Evolutionary conservation across 805 yeast species (phyloP).

Genomic region (Saccharomycopsis sp.): DNA sequence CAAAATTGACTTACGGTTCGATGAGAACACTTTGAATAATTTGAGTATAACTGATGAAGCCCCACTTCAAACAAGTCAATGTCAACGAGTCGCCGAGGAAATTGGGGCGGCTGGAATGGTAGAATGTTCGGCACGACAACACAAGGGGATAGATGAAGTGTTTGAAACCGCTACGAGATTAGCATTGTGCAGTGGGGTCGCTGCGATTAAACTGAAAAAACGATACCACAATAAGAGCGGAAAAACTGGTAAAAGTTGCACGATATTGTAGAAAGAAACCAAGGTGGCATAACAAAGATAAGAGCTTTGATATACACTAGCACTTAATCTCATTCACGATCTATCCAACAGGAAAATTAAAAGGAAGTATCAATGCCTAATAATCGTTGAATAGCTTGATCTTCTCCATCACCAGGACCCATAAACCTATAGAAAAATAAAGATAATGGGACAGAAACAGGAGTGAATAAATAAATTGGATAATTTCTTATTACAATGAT

Average conservation of each 20-base stretch:
- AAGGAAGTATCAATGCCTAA: conserved; percentile 43
- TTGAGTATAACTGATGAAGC: conserved; percentile 15
- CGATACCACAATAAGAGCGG: too few relatives aligned
- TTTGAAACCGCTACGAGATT: conserved; percentile 80
- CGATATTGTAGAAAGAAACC: background rate
- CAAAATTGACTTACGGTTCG: conserved; percentile 16
- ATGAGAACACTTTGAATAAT: conserved; percentile 14
- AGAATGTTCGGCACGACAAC: conserved; percentile 87
- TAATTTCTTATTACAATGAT: too few relatives aligned
- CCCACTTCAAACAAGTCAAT: conserved; percentile 32
- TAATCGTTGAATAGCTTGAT: conserved; percentile 40
- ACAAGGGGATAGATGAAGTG: conserved; percentile 90
- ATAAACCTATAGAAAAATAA: conserved; percentile 37
- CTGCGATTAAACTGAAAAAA: too few relatives aligned
- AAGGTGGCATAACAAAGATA: background rate
- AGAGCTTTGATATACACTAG: background rate
- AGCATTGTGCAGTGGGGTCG: too few relatives aligned
- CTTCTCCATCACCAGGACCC: conserved; percentile 63
- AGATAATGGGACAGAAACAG: conserved; percentile 59
- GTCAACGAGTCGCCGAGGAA: conserved; percentile 60
- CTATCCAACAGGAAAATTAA: conserved; percentile 33
- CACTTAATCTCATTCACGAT: conserved; percentile 33
- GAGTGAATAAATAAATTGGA: too few relatives aligned
- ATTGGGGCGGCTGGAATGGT: conserved; percentile 78
- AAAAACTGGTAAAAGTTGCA: too few relatives aligned